Evolutionary conservation across 2,329 filamentous ascomycete genomes (phyloP).

Genomic region (Polychaeton citri): DNA sequence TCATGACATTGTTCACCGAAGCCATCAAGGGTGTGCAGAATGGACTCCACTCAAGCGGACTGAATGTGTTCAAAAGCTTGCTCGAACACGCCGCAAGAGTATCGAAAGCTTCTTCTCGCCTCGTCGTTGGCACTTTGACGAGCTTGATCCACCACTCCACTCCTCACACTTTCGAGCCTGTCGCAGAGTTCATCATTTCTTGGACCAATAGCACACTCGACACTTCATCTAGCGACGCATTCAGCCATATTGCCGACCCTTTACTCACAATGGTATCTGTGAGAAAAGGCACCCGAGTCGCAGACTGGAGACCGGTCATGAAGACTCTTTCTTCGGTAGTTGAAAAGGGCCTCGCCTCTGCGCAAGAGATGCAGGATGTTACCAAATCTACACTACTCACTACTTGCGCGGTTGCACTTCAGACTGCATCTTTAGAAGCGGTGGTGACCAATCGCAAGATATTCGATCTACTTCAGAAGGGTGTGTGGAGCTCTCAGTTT

Average conservation of each 20-base stretch:
- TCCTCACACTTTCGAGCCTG: slow-evolving; percentile 55
- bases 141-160: slow-evolving; percentile 74
- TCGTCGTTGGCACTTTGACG: slow-evolving; percentile 64
- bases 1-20: slow-evolving; percentile 88
- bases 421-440: slow-evolving; percentile 65
- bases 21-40: slow-evolving; percentile 52
- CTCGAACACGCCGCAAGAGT: slow-evolving; percentile 15
- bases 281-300: slow-evolving; percentile 64
- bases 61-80: slow-evolving; percentile 39
- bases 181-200: slow-evolving; percentile 47
- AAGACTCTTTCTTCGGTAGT: slow-evolving; percentile 24
- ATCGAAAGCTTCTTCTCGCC: slow-evolving; percentile 33
- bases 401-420: slow-evolving; percentile 51
- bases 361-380: neutral
- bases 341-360: slow-evolving; percentile 1
- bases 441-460: slow-evolving; percentile 56
- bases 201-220: slow-evolving; percentile 1
- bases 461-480: slow-evolving; percentile 51
- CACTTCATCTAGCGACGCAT: slow-evolving; percentile 24
- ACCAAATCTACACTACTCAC: slow-evolving; percentile 27
- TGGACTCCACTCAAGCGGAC: slow-evolving; percentile 44
- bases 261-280: slow-evolving; percentile 62
- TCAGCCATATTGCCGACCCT: slow-evolving; percentile 34
- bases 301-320: slow-evolving; percentile 56
- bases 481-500: slow-evolving; percentile 58